phyloP scores from a whole-genome alignment of 768 basidiomycete genomes.

The Auriscalpium microsporum region DNA sequence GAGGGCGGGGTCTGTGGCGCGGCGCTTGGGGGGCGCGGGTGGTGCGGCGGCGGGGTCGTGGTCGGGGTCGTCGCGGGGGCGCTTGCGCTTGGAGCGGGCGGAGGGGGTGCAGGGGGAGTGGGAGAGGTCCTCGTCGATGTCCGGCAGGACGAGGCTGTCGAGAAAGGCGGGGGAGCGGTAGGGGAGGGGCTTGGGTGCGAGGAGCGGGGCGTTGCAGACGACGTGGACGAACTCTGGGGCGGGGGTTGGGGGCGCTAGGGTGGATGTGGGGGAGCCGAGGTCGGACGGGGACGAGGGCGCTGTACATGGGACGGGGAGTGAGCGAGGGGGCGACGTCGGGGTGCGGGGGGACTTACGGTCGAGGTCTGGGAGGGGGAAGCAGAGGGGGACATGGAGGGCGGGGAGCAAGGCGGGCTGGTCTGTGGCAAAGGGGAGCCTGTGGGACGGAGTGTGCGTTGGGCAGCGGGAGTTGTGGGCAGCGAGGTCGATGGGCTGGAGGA shows the following conservation, averaged over 20 bases:
- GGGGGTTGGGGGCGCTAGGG: conserved; percentile 21
- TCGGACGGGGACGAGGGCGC: conserved; percentile 37
- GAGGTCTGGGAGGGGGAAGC: conserved; percentile 11
- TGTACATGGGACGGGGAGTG: conserved; percentile 15
- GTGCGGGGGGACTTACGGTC: conserved; percentile 19
- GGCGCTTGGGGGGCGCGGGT: neutral
- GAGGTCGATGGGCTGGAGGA: conserved; percentile 14
- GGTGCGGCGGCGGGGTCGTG: neutral
- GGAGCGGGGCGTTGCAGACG: conserved; percentile 58
- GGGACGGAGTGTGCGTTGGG: no score
- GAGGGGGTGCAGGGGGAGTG: conserved; percentile 57
- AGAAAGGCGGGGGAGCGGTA: conserved; percentile 65
- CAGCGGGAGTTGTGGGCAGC: conserved; percentile 2
- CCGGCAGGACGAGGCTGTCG: conserved; percentile 55
- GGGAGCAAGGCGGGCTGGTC: neutral
- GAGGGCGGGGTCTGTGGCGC: neutral
- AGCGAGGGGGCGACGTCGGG: neutral
- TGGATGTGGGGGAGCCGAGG: conserved; percentile 19
- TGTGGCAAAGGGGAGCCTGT: conserved; percentile 8
- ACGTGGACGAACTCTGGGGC: conserved; percentile 32
- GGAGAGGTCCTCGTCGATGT: conserved; percentile 62
- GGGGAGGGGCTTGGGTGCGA: conserved; percentile 61
- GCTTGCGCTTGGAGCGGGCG: conserved; percentile 45
- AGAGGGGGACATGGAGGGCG: conserved; percentile 1
- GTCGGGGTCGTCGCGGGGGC: conserved; percentile 16